Percentiles rank a stretch among this genome's conserved stretches.
Evolutionary conservation across 2,329 filamentous ascomycete genomes (phyloP).

Genomic region (Microsporum canis): DNA sequence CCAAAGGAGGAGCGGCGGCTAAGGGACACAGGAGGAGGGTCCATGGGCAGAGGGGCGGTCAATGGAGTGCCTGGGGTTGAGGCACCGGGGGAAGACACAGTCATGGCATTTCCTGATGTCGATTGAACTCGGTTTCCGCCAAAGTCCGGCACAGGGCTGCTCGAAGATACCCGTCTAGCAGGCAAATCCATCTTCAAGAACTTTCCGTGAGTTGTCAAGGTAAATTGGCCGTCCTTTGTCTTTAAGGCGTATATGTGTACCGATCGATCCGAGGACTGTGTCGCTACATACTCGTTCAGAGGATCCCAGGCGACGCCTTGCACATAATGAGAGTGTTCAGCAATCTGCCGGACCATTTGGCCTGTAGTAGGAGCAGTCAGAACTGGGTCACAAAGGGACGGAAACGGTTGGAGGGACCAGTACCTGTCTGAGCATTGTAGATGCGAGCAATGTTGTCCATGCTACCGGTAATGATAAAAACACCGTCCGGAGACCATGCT

Average conservation of each 20-base stretch:
- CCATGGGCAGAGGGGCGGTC: constrained; percentile 84
- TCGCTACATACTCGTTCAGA: constrained; percentile 93
- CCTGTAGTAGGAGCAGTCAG: constrained; percentile 27
- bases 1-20: constrained; percentile 87
- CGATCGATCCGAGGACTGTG: constrained; percentile 93
- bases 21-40: constrained; percentile 83
- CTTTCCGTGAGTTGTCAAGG: constrained; percentile 64
- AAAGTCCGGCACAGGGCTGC: constrained; percentile 75
- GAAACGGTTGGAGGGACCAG: background rate
- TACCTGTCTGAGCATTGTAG: constrained; percentile 86
- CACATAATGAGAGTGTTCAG: constrained; percentile 95
- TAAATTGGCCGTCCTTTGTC: constrained; percentile 93
- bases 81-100: constrained; percentile 65
- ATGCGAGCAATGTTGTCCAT: constrained; percentile 99
- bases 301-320: constrained; percentile 98
- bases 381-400: background rate
- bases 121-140: constrained; percentile 32
- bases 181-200: constrained; percentile 91
- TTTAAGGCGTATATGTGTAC: constrained; percentile 95
- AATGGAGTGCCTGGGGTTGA: constrained; percentile 92
- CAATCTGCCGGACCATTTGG: constrained; percentile 75
- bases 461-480: constrained; percentile 94
- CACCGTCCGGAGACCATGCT: constrained; percentile 95
- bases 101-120: constrained; percentile 31
- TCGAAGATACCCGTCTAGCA: constrained; percentile 75